Base-by-base conservation (phyloP, 306 rosid species). In the Acacia acuminata region DNA sequence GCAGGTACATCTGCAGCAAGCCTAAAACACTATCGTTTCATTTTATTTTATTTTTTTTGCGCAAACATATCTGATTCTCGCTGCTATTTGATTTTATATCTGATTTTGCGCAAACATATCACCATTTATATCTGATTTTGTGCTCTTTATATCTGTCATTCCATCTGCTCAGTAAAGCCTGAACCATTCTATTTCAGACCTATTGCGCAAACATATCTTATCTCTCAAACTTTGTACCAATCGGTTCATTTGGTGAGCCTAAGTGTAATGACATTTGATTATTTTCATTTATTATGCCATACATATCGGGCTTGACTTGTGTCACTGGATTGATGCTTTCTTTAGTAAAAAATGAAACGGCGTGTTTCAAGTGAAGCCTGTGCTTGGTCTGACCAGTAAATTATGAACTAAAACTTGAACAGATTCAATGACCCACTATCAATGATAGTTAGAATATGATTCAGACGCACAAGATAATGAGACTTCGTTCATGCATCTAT, bases 231-330 rank as follows among this genome's bases (percentile, higher is more conserved):
- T 79, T 34, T 30, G 53, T 30, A 1, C 61, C 68, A 51, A 38
- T 75, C 38, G 75, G 61, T 77, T 38, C 45, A 8, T 82, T 74
- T 70, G 56, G 30, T 67, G 80, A 76, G 61, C 66, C 75, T 36
- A 44, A 27, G 67, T 81, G 61, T 30, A 17, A 10, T 30, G 10
- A n/a, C 20, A 70, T 43, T 70, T 70, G 19, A 27, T 16, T 17
- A 38, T 63, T 63, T 11, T 32, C 71, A 51, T 51, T 51, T 17
- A 22, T 15, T 66, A 34, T 42, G 74, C 17, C 42, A 70, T 11
- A 11, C 19, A 5, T 10, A 4, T 22, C 38, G 45, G 42, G 47
- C 27, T 36, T 15, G 8, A 76, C 60, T 79, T 8, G n/a, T 36
- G 40, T 36, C 66, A 60, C 71, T 78, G 3, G 30, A 32, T 4